Percentiles rank a stretch among this genome's conserved stretches.
Conservation (phyloP, 305 asterid species). For the Fraxinus platypoda region DNA sequence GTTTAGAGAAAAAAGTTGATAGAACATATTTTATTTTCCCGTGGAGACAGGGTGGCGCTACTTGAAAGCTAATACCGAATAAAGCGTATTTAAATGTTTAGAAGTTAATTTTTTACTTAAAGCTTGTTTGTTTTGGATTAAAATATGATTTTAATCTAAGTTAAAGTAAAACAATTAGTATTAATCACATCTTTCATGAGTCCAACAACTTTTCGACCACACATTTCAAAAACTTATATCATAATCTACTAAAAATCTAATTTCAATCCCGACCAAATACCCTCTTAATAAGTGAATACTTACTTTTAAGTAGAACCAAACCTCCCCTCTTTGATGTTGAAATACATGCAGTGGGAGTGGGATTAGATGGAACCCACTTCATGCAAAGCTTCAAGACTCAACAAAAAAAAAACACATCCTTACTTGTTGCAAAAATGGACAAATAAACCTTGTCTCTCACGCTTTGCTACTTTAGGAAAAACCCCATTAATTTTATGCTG, state of each 20-base stretch:
- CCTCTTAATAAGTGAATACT: no score
- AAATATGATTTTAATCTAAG: no score
- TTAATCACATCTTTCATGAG: no score
- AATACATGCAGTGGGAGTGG: conserved; percentile 22
- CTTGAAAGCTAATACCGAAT: background rate
- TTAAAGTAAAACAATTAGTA: no score
- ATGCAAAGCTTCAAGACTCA: conserved; percentile 10
- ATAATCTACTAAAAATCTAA: no score
- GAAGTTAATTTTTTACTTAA: no score
- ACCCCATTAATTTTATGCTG: conserved; percentile 19
- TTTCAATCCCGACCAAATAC: no score
- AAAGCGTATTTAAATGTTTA: background rate
- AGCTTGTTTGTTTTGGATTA: no score
- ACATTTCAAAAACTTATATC: no score
- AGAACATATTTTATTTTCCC: no score
- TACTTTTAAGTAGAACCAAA: no score
- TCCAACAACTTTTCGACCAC: no score
- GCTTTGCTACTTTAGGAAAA: conserved; percentile 33
- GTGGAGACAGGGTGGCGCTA: background rate
- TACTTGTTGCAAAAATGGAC: conserved; percentile 38
- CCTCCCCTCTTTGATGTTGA: background rate
- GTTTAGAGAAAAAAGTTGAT: background rate
- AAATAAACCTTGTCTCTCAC: conserved; percentile 31
- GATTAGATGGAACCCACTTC: conserved; percentile 25
- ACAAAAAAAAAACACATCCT: conserved; percentile 10